Base-by-base conservation (phyloP, 2,329 filamentous ascomycete genomes). In the Colletotrichum agaves region DNA sequence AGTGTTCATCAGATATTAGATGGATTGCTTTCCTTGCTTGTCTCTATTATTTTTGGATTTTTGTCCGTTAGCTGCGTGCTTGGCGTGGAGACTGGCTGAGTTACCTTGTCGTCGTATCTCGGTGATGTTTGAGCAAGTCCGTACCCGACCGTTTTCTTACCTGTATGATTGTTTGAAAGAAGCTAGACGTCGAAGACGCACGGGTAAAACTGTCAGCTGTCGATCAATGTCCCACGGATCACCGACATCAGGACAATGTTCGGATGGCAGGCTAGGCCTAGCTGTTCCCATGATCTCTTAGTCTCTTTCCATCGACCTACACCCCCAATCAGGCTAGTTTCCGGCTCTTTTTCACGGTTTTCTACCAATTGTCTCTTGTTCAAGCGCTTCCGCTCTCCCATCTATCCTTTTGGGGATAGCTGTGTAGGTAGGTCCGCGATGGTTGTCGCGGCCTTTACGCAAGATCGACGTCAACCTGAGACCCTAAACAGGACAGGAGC, bases 211-310 rank as follows among this genome's bases (percentile, higher is more conserved):
- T 49, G 63, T 62, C 63, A 66, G 55, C 46, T 19, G 53, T 64
- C 65, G 33, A 65, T 65, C 65, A 68, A 21, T 27, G 39, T 50
- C 53, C 61, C 49, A 43, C 61, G 65, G 61, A 65, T 68, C 46
- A 59, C 65, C 61, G 61, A 64, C 39, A 55, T 64, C 41, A 60
- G 41, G 53, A 68, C 41, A 21, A 59, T 41, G 33, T 68, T 55
- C 41, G 47, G 61, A 65, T 68, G 61, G 61, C 65, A 65, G 61
- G 21, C 60, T 59, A 47, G 53, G 39, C 33, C 53, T 55, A 55
- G 64, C 19, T 17, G 17, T 11, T 64, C 19, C 37, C 46, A 31
- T 31, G 17, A 52, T 59, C 27, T n/a, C 47, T 17, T 37, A 31
- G 41, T 33, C n/a, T 33, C 19, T 27, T 31, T 41, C 11, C 21